Conservation (phyloP, 768 basidiomycete genomes). For the Podaxis carcinomalis region DNA sequence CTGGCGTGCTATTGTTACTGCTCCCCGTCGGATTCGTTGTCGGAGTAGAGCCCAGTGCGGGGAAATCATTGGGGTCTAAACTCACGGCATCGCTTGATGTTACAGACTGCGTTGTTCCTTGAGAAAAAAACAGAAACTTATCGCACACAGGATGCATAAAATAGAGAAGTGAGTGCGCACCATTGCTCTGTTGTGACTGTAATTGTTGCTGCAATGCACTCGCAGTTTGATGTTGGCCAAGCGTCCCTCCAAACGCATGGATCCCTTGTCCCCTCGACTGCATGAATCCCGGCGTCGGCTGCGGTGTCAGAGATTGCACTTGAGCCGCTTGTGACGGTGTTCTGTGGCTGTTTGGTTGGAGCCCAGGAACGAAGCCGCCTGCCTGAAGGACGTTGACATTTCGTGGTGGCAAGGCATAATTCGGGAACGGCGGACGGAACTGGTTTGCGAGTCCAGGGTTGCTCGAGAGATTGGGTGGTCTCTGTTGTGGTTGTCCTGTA, state of each 20-base stretch:
- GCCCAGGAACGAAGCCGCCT: conserved; percentile 49
- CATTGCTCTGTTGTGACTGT: conserved; percentile 53
- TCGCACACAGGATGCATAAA: not conserved
- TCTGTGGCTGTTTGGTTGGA: conserved; percentile 60
- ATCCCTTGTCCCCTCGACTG: conserved; percentile 56
- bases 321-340: conserved; percentile 50
- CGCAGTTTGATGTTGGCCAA: conserved; percentile 46
- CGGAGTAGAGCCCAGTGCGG: conserved; percentile 71
- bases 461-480: conserved; percentile 70
- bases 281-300: conserved; percentile 60
- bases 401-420: conserved; percentile 60
- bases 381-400: conserved; percentile 46
- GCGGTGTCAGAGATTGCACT: conserved; percentile 51
- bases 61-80: conserved; percentile 84
- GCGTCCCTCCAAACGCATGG: conserved; percentile 62
- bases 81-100: conserved; percentile 66
- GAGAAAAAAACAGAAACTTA: not conserved
- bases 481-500: conserved; percentile 76
- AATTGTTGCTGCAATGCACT: conserved; percentile 39
- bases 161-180: conserved; percentile 25
- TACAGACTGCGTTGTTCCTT: conserved; percentile 9
- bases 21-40: conserved; percentile 37
- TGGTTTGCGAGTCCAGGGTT: conserved; percentile 59
- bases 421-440: conserved; percentile 54
- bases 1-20: conserved; percentile 29